Base-by-base conservation (phyloP, 164 flowering plant genomes). In the Hamamelis virginiana region DNA sequence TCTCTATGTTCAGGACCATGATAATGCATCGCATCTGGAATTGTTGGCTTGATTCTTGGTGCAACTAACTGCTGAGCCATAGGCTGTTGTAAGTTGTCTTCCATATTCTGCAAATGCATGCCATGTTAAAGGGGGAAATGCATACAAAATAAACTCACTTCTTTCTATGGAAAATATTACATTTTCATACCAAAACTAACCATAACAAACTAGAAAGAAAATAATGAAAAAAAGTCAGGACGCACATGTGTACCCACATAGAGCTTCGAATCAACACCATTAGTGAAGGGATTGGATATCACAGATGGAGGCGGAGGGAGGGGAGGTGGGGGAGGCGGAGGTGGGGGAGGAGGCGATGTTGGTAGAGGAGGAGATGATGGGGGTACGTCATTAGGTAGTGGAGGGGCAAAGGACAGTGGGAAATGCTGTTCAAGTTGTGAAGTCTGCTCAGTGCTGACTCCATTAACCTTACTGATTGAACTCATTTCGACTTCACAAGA, bases 321-420 rank as follows among this genome's bases (percentile, higher is more conserved):
- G 14, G 67, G 67, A 11, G 22, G 72, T 5, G 73, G 72, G 1
- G 64, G 74, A 1, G 75, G 78, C 18, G 82, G 81, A 0, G 67
- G 67, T 0, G 65, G 75, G 1, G 84, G 85, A 8, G 80, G 82
- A 26, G 88, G 75, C 1, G 81, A 76, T 33, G 76, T 57, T 18
- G 91, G 89, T 41, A 82, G 74, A 52, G 97, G 91, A 59, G 92
- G 91, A 70, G 88, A 85, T 61, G 86, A 78, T 44, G 87, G 91
- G 41, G 87, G 89, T 59, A 72, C 62, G 51, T 83, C 83, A 55
- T 76, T 81, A 44, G 91, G 92, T 33, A 81, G 80, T 57, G 88
- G 93, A 53, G 90, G 89, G 23, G 77, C 80, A 69, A 74, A 70
- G 23, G 86, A 65, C 43, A 73, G 23, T 10, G 78, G 67, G 60